phyloP scores from a whole-genome alignment of 2,329 filamentous ascomycete species.

The Thermomyces lanuginosus region DNA sequence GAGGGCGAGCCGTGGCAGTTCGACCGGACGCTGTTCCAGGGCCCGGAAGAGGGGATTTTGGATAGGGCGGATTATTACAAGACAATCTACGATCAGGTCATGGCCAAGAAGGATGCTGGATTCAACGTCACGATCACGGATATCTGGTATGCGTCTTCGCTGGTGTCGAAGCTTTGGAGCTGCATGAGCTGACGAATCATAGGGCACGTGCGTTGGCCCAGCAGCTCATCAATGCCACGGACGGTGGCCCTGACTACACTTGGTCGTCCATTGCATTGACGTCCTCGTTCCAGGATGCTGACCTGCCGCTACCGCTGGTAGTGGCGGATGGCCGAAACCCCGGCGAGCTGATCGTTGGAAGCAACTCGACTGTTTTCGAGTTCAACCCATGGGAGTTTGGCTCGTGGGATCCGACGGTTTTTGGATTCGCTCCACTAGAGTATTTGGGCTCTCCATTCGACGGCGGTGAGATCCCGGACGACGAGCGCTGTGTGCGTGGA shows the following conservation, averaged over 20 bases:
- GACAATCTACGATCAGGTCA: conserved; percentile 42
- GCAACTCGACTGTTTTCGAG: conserved; percentile 62
- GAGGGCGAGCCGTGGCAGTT: conserved; percentile 43
- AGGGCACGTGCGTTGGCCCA: conserved; percentile 64
- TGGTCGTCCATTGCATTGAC: conserved; percentile 61
- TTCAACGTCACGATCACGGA: conserved; percentile 65
- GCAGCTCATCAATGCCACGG: conserved; percentile 60
- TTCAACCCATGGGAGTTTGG: conserved; percentile 71
- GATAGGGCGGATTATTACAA: conserved; percentile 46
- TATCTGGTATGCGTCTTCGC: conserved; percentile 45
- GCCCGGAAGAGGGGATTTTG: conserved; percentile 28
- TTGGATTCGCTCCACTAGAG: conserved; percentile 52
- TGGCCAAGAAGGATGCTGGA: conserved; percentile 45
- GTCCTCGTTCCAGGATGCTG: conserved; percentile 44
- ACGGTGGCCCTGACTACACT: conserved; percentile 62
- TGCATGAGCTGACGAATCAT: conserved; percentile 1
- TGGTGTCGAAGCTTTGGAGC: not conserved
- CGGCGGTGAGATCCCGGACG: conserved; percentile 39
- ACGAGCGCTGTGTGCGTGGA: conserved; percentile 52
- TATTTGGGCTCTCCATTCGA: conserved; percentile 61
- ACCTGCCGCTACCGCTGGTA: conserved; percentile 56
- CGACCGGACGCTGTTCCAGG: conserved; percentile 44
- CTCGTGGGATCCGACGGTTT: conserved; percentile 55
- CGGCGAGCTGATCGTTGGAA: conserved; percentile 42
- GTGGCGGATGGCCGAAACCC: conserved; percentile 53